These are phyloP conservation scores for Megacollybia marginata DNA, from an alignment of 768 basidiomycete species.

Conservation along the genomic window DNA sequence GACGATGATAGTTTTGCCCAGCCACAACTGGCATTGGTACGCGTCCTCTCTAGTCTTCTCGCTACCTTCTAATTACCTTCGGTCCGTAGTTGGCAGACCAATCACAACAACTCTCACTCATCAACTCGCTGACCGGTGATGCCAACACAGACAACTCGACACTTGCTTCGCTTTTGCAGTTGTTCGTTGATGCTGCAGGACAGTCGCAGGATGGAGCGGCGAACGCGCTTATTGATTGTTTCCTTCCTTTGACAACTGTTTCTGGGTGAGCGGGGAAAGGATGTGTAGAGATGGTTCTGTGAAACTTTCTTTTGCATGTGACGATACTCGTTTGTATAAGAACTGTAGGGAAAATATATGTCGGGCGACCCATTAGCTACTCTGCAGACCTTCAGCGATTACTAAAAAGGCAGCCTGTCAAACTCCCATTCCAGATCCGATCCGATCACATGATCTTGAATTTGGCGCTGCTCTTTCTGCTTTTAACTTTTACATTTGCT, in stretches of 20 bases:
- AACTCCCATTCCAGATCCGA: too few relatives aligned
- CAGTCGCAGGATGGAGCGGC: constrained; percentile 7
- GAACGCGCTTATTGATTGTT: constrained; percentile 9
- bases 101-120: neutral
- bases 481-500: too few relatives aligned
- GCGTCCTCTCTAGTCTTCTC: neutral
- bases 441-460: too few relatives aligned
- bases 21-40: constrained; percentile 8
- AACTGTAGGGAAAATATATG: too few relatives aligned
- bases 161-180: neutral
- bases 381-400: too few relatives aligned
- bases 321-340: too few relatives aligned
- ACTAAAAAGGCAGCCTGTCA: too few relatives aligned
- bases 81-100: neutral
- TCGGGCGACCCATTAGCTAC: too few relatives aligned
- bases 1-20: constrained; percentile 10
- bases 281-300: too few relatives aligned
- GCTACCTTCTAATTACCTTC: neutral
- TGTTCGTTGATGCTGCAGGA: constrained; percentile 5
- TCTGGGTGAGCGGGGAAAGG: constrained; percentile 4
- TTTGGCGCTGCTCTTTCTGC: too few relatives aligned
- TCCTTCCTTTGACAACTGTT: constrained; percentile 7
- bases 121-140: constrained; percentile 2
- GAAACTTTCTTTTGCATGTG: too few relatives aligned
- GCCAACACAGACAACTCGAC: constrained; percentile 2